Base-by-base conservation (phyloP, 2,329 filamentous ascomycete species). In the Thelonectria olida region DNA sequence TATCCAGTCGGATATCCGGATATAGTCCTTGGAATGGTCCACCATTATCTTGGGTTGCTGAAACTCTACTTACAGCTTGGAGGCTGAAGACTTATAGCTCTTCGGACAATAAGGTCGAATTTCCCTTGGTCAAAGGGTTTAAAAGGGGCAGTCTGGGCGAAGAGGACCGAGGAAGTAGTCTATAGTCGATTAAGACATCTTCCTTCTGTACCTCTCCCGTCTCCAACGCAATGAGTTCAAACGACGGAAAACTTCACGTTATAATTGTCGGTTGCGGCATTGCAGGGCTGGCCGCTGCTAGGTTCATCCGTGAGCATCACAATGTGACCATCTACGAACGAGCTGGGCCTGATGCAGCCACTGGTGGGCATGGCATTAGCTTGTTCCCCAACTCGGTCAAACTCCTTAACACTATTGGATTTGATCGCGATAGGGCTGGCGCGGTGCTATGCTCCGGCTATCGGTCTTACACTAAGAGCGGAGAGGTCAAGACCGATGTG, bases 341-440 rank as follows among this genome's bases (percentile, higher is more conserved):
- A 38, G 49, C 56, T 17, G 49, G 49, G 2, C 22, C 15, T 7
- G 56, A 59, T 36, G 56, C 42, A n/a, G 50, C 56, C 7, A 59
- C 56, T n/a, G 56, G 56, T 20, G 49, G 56, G 15, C 49, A 59
- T 25, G 49, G 56, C 5, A 59, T 54, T 19, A 59, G 42, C 49
- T 27, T 59, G 49, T 54, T 59, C 42, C 49, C 56, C 12, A 59
- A 49, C 28, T 48, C 56, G 27, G 49, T 59, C 12, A 59, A 54
- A n/a, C 42, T 54, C 12, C 42, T 54, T 7, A 41, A 59, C 19
- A 59, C 42, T 7, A 42, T 54, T 6, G 56, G 49, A 2, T 59
- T 54, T n/a, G 34, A 59, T 17, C 34, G 25, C 22, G 49, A 49
- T 2, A 36, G 49, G 1, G 49, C 56, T 8, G 49, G 56, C 15